Percentiles rank a stretch among this genome's conserved stretches.
Conservation (phyloP, 495 filamentous ascomycete genomes). For the Podospora tetraspora region DNA sequence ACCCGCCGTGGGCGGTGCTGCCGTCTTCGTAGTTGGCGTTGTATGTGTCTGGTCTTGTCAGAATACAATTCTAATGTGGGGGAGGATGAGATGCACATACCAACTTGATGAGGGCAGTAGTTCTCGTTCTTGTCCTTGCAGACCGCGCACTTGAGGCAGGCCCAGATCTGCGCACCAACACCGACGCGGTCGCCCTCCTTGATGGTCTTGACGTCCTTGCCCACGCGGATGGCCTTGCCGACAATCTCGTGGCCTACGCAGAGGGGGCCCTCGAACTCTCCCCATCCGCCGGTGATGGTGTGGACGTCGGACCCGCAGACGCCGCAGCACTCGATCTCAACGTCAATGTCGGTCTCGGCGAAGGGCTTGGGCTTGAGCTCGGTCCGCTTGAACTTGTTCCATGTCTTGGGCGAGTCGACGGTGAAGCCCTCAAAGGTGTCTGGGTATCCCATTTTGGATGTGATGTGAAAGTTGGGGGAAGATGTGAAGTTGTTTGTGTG, state of each 20-base stretch:
- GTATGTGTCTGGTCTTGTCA: slow-evolving; percentile 22
- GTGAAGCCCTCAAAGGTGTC: slow-evolving; percentile 68
- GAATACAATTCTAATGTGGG: too few species aligned
- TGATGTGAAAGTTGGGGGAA: neutral
- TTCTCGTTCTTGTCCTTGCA: slow-evolving; percentile 60
- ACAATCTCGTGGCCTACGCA: slow-evolving; percentile 75
- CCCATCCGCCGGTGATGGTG: slow-evolving; percentile 74
- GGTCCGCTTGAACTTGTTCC: slow-evolving; percentile 22
- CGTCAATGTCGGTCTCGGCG: slow-evolving; percentile 67
- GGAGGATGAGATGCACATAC: slow-evolving; percentile 5
- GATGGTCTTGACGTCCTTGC: slow-evolving; percentile 40
- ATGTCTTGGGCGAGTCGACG: slow-evolving; percentile 28
- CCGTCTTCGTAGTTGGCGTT: slow-evolving; percentile 30
- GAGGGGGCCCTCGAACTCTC: slow-evolving; percentile 57
- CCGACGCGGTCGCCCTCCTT: slow-evolving; percentile 75
- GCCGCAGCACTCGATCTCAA: slow-evolving; percentile 60
- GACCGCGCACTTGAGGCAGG: slow-evolving; percentile 55
- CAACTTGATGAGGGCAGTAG: slow-evolving; percentile 62
- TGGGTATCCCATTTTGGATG: slow-evolving; percentile 62
- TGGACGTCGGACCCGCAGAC: slow-evolving; percentile 78
- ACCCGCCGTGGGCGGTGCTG: slow-evolving; percentile 35
- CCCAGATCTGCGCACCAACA: slow-evolving; percentile 70
- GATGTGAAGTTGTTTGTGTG: neutral
- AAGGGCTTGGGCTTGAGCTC: slow-evolving; percentile 77
- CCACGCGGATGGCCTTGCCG: slow-evolving; percentile 66